Conservation (phyloP, 177 flowering plant species). For the Tripterygium wilfordii region DNA sequence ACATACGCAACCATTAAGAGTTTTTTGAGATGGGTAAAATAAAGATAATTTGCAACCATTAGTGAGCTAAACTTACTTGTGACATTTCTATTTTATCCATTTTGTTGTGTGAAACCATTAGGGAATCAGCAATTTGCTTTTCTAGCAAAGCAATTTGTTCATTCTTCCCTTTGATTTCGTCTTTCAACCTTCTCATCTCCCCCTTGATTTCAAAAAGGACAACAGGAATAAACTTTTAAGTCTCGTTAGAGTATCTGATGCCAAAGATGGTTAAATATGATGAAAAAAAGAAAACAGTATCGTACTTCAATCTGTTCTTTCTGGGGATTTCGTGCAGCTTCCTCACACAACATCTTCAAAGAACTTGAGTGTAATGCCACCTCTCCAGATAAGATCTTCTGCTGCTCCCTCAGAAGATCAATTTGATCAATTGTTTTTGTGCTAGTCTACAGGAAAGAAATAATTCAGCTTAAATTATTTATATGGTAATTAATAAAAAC, state of each 20-base stretch:
- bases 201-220: constrained; percentile 31
- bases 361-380: constrained; percentile 83
- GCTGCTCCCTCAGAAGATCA: constrained; percentile 85
- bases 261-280: no score
- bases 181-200: constrained; percentile 63
- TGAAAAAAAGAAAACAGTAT: constrained; percentile 2
- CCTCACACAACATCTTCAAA: constrained; percentile 72
- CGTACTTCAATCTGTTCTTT: constrained; percentile 67
- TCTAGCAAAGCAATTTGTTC: constrained; percentile 70
- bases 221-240: background rate
- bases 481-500: no score
- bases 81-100: constrained; percentile 53
- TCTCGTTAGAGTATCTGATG: background rate
- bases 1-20: background rate
- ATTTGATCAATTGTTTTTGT: constrained; percentile 65
- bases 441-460: constrained; percentile 50
- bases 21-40: no score
- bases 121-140: constrained; percentile 60
- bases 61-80: constrained; percentile 33
- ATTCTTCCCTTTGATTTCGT: constrained; percentile 64
- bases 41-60: background rate
- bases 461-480: no score
- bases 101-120: constrained; percentile 31
- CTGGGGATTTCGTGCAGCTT: constrained; percentile 54
- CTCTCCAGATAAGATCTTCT: constrained; percentile 86